Conservation (phyloP, 106 monocot genomes). For the Dendrobium nobile region DNA sequence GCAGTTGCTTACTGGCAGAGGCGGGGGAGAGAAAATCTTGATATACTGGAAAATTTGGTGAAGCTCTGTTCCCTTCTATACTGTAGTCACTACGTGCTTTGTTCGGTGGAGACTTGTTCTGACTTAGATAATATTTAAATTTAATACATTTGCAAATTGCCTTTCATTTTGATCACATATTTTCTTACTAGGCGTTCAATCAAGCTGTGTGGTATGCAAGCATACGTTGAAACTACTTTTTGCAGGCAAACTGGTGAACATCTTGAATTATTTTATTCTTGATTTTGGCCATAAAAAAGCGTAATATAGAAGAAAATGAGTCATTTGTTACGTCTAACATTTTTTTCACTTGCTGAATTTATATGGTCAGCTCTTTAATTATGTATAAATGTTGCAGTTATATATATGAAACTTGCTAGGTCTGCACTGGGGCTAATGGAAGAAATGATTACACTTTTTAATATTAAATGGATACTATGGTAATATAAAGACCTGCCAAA, state of each 20-base stretch:
- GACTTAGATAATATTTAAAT: neutral
- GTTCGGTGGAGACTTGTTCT: neutral
- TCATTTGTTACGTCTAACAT: neutral
- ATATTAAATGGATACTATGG: too few relatives aligned
- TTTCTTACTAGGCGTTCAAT: neutral
- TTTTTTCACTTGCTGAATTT: too few relatives aligned
- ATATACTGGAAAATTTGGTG: constrained; percentile 81
- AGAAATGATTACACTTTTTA: too few relatives aligned
- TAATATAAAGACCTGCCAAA: too few relatives aligned
- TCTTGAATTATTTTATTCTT: neutral
- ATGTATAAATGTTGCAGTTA: too few relatives aligned
- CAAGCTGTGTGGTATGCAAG: neutral
- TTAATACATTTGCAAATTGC: neutral
- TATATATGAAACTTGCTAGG: too few relatives aligned
- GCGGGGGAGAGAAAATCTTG: constrained; percentile 71
- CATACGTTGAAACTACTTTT: neutral
- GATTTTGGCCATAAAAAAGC: neutral
- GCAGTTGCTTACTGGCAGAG: constrained; percentile 65
- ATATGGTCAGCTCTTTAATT: too few relatives aligned
- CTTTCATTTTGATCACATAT: neutral
- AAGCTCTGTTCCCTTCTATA: neutral
- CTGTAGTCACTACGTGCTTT: neutral
- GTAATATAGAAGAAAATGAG: neutral
- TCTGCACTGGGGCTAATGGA: too few relatives aligned
- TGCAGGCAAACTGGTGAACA: too few relatives aligned